A percentile compares a stretch with the other conserved stretches of the same genome.
These are phyloP conservation scores for Amylocarpus encephaloides DNA, from an alignment of 2,329 filamentous ascomycete genomes.

Conservation along the genomic window DNA sequence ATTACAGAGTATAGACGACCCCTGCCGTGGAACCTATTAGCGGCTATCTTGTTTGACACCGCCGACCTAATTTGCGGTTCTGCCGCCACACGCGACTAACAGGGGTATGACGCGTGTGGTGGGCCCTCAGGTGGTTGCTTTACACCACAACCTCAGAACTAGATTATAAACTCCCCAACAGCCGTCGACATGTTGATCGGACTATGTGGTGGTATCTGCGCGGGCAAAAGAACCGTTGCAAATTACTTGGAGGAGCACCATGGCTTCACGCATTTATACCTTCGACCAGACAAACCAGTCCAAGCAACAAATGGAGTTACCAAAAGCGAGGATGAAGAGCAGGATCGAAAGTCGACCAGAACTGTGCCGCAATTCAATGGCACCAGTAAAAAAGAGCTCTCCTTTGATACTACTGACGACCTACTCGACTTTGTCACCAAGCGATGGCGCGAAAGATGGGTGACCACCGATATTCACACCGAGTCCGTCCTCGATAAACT, in stretches of 20 bases:
- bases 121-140: no score
- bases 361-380: constrained; percentile 11
- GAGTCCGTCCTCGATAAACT: constrained; percentile 69
- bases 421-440: constrained; percentile 82
- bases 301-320: neutral
- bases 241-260: constrained; percentile 81
- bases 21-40: no score
- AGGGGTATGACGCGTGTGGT: no score
- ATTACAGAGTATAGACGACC: no score
- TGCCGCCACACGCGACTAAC: no score
- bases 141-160: neutral
- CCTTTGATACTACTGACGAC: constrained; percentile 56
- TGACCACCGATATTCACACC: constrained; percentile 76
- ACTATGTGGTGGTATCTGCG: constrained; percentile 80
- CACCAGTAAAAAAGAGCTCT: constrained; percentile 20
- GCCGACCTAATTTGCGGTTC: no score
- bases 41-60: no score
- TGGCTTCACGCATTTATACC: constrained; percentile 67
- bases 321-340: constrained; percentile 2
- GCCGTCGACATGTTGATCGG: constrained; percentile 60
- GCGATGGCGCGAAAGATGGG: constrained; percentile 76
- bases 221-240: constrained; percentile 85
- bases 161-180: neutral
- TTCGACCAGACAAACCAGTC: constrained; percentile 35
- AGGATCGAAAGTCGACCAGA: constrained; percentile 3